Evolutionary conservation across 805 yeast species (phyloP), one percentile per base, ranked within the genome.

Genomic region (Lipomyces oligophaga): DNA sequence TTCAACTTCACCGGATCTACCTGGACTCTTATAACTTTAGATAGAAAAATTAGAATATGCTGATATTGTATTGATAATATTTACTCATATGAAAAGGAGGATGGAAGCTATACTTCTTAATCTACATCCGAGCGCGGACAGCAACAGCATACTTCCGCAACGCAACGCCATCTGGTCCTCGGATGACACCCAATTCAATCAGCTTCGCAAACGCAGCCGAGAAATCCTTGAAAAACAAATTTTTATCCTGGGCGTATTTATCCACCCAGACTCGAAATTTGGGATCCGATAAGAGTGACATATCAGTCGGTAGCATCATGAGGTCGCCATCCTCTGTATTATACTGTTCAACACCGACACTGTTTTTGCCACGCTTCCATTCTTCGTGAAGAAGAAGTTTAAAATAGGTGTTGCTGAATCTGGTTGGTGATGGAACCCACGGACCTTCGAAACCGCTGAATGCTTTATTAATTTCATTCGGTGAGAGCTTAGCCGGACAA

Each of bases 231-330:
- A 77, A 79, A 68, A 81, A 87, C 19, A 65, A 58, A 13, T 72
- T 75, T 62, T 79, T 77, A 64, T 85, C 83, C 24, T 70, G 68
- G 21, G 94, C 89, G 65, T 80, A 87, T 46, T 67, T 67, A 57
- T 79, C 74, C 13, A 82, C 89, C 76, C 81, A 79, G 45, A 68
- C 65, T 49, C 68, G 67, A 64, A 80, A 85, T 39, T 65, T 69
- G 3, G 78, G 73, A 64, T 83, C 89, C 57, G 76, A 68, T n/a
- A 77, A 61, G 36, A 84, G 67, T 13, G 85, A 79, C 74, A 80
- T 73, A 62, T 87, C 96, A 10, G 94, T 80, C 24, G 85, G 87
- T 43, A 87, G 67, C 96, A 87, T 87, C 95, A 87, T 86, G 56
- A 84, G 74, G 53, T 73, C 77, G 50, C 75, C 73, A 61, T 80